Evolutionary conservation across 345 rosid genomes (phyloP).

Genomic region (Euphorbia peplus): DNA sequence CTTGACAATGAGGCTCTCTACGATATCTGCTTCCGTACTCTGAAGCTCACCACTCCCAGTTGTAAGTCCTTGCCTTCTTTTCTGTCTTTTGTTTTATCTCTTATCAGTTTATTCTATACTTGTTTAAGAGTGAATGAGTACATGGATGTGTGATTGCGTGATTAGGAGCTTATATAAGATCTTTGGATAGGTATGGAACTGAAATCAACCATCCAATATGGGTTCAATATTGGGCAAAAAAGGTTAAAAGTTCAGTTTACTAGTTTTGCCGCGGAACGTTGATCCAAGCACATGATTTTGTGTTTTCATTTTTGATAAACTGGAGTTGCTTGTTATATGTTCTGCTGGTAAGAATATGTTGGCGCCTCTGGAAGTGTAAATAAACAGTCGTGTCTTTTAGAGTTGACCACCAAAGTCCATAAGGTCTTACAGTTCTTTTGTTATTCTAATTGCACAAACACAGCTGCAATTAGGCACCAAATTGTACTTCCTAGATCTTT

Average conservation of each 20-base stretch:
- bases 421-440: constrained; percentile 2
- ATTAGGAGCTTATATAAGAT: neutral
- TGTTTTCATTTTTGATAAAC: neutral
- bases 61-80: constrained; percentile 41
- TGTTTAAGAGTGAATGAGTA: no score
- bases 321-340: neutral
- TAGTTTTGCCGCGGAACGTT: neutral
- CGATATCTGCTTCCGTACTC: constrained; percentile 80
- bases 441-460: neutral
- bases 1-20: constrained; percentile 78
- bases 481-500: constrained; percentile 4
- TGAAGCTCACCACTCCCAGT: constrained; percentile 80
- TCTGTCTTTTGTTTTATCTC: neutral
- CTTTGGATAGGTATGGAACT: neutral
- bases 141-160: neutral
- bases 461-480: constrained; percentile 6
- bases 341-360: neutral
- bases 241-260: no score
- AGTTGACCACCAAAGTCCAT: neutral
- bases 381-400: neutral
- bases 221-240: neutral
- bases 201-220: neutral
- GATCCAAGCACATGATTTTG: neutral
- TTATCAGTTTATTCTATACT: neutral
- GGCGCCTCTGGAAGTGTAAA: neutral